Percentiles rank a stretch among this genome's conserved stretches.
Conservation (phyloP, 331 rosid genomes). For the Acacia pycnantha region DNA sequence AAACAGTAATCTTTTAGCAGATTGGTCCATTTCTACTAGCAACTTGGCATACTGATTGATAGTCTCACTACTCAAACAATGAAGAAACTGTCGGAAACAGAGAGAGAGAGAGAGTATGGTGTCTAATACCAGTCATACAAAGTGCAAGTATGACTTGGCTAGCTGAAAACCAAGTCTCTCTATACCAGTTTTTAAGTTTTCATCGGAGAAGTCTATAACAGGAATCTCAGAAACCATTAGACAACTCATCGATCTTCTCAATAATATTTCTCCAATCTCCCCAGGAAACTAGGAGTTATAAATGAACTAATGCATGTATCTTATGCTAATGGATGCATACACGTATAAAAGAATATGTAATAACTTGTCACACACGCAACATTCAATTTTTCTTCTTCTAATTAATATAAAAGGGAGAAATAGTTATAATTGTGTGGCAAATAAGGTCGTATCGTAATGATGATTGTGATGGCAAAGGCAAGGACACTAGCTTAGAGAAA, state of each 20-base stretch:
- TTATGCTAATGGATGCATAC: background rate
- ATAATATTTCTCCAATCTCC: no score
- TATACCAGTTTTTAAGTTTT: background rate
- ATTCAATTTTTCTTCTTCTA: no score
- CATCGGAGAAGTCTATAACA: background rate
- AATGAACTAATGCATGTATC: no score
- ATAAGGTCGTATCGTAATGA: no score
- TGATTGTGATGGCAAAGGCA: no score
- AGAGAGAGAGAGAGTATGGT: background rate
- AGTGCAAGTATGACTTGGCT: background rate
- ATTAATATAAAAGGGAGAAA: no score
- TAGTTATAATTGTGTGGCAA: no score
- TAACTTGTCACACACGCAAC: background rate
- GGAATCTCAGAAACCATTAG: background rate
- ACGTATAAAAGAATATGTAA: no score
- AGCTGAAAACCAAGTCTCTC: background rate
- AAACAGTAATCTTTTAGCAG: constrained; percentile 41
- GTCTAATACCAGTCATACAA: no score
- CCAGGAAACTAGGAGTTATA: no score
- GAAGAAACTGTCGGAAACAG: no score
- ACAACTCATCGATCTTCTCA: background rate
- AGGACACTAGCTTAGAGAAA: no score
- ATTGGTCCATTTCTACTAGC: constrained; percentile 38
- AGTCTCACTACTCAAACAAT: constrained; percentile 31
- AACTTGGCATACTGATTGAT: constrained; percentile 33